phyloP scores from a whole-genome alignment of 2,329 filamentous ascomycete species.

The Emericellopsis atlantica region DNA sequence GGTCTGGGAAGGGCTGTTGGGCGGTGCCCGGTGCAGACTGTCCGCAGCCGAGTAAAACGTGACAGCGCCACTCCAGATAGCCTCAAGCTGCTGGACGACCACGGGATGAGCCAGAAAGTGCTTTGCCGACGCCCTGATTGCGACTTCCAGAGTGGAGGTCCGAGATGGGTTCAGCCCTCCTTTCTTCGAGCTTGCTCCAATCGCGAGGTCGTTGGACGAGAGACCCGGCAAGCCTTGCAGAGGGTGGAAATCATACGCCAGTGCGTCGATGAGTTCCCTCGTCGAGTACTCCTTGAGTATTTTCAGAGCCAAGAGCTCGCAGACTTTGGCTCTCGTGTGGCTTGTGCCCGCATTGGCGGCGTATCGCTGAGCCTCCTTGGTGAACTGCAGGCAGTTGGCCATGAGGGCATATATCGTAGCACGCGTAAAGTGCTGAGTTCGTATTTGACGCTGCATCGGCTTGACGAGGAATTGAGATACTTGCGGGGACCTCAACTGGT shows the following conservation, averaged over 20 bases:
- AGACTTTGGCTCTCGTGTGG: slow-evolving; percentile 74
- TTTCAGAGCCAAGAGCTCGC: slow-evolving; percentile 82
- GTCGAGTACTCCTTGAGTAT: slow-evolving; percentile 82
- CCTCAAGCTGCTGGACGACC: slow-evolving; percentile 89
- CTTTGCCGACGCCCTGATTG: slow-evolving; percentile 86
- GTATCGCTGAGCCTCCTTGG: slow-evolving; percentile 71
- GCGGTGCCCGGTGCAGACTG: slow-evolving; percentile 55
- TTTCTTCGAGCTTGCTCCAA: slow-evolving; percentile 18
- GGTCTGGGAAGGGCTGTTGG: slow-evolving; percentile 7
- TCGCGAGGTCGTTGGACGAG: not conserved
- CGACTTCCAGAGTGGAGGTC: slow-evolving; percentile 84
- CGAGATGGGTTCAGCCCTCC: slow-evolving; percentile 50
- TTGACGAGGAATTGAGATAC: slow-evolving; percentile 93
- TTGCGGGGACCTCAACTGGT: slow-evolving; percentile 89
- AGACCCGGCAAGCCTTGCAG: slow-evolving; percentile 60
- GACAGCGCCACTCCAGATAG: slow-evolving; percentile 92
- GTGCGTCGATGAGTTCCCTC: slow-evolving; percentile 80
- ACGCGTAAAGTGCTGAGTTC: slow-evolving; percentile 68
- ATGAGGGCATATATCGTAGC: slow-evolving; percentile 83
- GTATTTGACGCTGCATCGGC: slow-evolving; percentile 85
- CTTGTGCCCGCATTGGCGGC: slow-evolving; percentile 77
- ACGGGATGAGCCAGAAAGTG: slow-evolving; percentile 84
- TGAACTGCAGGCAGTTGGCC: slow-evolving; percentile 88
- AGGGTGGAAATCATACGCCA: slow-evolving; percentile 92
- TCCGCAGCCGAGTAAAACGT: slow-evolving; percentile 88